A percentile compares a stretch with the other conserved stretches of the same genome.
phyloP scores from a whole-genome alignment of 2,329 filamentous ascomycete genomes.

The Verticillium longisporum region DNA sequence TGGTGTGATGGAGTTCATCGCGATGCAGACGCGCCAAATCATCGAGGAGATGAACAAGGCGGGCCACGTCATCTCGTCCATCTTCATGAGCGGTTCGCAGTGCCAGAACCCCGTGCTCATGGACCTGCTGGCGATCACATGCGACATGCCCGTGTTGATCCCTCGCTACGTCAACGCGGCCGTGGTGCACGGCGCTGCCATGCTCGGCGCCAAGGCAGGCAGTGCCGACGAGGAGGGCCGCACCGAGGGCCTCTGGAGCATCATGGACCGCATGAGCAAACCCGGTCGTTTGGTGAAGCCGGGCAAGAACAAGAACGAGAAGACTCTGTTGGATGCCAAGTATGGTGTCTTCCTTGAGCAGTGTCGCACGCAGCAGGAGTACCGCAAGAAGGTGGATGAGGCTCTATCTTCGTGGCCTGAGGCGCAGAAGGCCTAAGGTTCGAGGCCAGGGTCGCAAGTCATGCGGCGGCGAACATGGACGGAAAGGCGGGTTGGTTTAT shows the following conservation, averaged over 20 bases:
- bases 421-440: constrained; percentile 1
- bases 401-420: constrained; percentile 30
- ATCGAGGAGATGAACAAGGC: constrained; percentile 87
- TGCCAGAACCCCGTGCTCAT: constrained; percentile 95
- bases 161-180: constrained; percentile 91
- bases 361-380: constrained; percentile 76
- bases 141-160: constrained; percentile 87
- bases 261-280: constrained; percentile 98
- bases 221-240: constrained; percentile 69
- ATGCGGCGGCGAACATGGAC: no score
- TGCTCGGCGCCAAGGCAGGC: constrained; percentile 96
- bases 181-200: constrained; percentile 95
- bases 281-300: constrained; percentile 79
- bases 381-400: constrained; percentile 71
- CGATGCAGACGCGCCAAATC: constrained; percentile 93
- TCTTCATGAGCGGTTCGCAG: constrained; percentile 98
- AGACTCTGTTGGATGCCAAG: constrained; percentile 76
- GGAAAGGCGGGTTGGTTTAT: not conserved
- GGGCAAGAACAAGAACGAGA: constrained; percentile 63
- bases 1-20: constrained; percentile 95
- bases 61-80: constrained; percentile 80
- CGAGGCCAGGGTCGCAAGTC: no score
- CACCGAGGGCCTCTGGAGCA: constrained; percentile 85
- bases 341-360: constrained; percentile 95
- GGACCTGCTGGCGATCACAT: constrained; percentile 82